phyloP scores from a whole-genome alignment of 1,139 yeast genomes.

The Scheffersomyces parashehatae region DNA sequence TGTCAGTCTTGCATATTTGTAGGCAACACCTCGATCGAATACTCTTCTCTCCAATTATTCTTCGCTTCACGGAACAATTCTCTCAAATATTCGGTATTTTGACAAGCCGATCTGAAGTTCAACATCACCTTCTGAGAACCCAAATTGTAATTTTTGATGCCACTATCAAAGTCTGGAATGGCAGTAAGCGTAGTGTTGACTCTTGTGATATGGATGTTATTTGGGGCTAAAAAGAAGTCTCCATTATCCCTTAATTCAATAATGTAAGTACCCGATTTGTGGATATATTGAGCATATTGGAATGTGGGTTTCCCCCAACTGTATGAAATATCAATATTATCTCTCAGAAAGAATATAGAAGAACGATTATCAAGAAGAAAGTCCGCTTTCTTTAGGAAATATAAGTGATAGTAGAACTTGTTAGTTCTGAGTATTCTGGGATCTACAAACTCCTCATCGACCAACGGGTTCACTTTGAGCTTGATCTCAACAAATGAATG shows the following conservation, averaged over 20 bases:
- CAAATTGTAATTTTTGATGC: slow-evolving; percentile 33
- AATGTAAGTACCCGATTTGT: slow-evolving; percentile 82
- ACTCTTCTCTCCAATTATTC: slow-evolving; percentile 43
- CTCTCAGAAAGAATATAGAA: slow-evolving; percentile 57
- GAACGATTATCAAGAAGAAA: slow-evolving; percentile 84
- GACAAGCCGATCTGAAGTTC: slow-evolving; percentile 64
- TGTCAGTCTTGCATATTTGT: slow-evolving; percentile 8
- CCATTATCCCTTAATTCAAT: slow-evolving; percentile 87
- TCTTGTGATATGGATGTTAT: slow-evolving; percentile 70
- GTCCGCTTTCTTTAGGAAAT: slow-evolving; percentile 65
- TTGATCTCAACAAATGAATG: slow-evolving; percentile 77
- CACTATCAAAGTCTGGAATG: slow-evolving; percentile 27
- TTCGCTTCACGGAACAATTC: slow-evolving; percentile 62
- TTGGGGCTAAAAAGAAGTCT: slow-evolving; percentile 77
- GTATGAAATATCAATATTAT: slow-evolving; percentile 60
- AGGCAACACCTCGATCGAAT: slow-evolving; percentile 4
- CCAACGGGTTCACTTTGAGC: slow-evolving; percentile 68
- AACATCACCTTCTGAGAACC: slow-evolving; percentile 77
- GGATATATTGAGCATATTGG: slow-evolving; percentile 86
- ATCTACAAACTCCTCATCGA: slow-evolving; percentile 53
- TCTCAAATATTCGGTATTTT: slow-evolving; percentile 47
- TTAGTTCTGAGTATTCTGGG: slow-evolving; percentile 48
- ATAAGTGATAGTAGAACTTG: slow-evolving; percentile 62
- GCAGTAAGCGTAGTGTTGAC: slow-evolving; percentile 41
- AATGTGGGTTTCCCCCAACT: slow-evolving; percentile 92